phyloP scores from a whole-genome alignment of 768 basidiomycete genomes.

The Boletus sp. region DNA sequence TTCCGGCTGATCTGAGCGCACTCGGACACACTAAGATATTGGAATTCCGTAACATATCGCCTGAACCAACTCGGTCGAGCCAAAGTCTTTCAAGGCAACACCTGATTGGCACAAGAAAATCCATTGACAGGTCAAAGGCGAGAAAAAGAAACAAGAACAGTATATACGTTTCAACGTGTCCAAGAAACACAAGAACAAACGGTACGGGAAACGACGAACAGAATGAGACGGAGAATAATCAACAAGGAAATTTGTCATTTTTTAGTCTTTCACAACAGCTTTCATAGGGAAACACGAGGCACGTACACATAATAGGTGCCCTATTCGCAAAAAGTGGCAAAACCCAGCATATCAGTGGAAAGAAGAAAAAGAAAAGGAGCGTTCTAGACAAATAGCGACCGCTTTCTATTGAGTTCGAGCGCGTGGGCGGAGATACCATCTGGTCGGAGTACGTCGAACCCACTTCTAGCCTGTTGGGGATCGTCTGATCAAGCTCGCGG shows the following conservation, averaged over 20 bases:
- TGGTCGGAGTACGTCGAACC: not conserved
- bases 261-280: not conserved
- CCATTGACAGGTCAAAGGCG: not conserved
- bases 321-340: constrained; percentile 3
- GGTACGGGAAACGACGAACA: too few relatives aligned
- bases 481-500: constrained; percentile 1
- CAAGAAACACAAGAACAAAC: not conserved
- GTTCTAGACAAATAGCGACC: not conserved
- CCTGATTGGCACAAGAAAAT: not conserved
- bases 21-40: not conserved
- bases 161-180: not conserved
- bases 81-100: not conserved
- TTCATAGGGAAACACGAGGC: not conserved
- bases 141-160: not conserved
- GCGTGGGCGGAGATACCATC: constrained; percentile 1
- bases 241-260: not conserved
- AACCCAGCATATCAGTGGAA: not conserved
- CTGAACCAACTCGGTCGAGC: not conserved
- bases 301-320: constrained; percentile 6
- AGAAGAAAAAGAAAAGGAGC: not conserved
- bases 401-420: constrained; percentile 9
- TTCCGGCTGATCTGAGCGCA: too few relatives aligned
- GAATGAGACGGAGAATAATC: not conserved
- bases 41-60: not conserved
- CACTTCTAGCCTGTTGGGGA: not conserved